phyloP scores from a whole-genome alignment of 148 eudicot genomes.

The Cornus suecica region DNA sequence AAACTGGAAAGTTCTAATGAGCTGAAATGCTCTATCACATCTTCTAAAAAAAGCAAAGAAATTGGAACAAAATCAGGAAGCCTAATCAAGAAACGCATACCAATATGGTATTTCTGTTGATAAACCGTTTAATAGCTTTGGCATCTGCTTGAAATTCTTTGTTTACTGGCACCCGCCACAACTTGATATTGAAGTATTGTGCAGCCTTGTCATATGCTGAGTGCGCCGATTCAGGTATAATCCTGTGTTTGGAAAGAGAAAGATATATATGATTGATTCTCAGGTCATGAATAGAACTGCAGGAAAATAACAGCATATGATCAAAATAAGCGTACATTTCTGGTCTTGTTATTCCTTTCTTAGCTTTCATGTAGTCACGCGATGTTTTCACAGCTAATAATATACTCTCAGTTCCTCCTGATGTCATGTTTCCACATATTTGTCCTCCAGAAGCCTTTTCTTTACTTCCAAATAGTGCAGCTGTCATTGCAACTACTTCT shows the following conservation, averaged over 20 bases:
- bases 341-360: conserved; percentile 69
- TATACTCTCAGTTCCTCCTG: conserved; percentile 99
- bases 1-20: conserved; percentile 3
- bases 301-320: conserved; percentile 2
- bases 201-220: conserved; percentile 99
- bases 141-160: conserved; percentile 72
- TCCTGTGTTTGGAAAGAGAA: conserved; percentile 46
- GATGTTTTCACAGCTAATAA: conserved; percentile 85
- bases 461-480: conserved; percentile 81
- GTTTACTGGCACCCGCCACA: conserved; percentile 89
- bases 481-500: conserved; percentile 98
- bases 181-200: conserved; percentile 85
- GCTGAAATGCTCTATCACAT: not conserved
- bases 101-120: conserved; percentile 80
- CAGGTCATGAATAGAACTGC: not conserved
- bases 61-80: not conserved
- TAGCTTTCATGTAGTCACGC: conserved; percentile 91
- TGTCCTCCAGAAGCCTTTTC: conserved; percentile 84
- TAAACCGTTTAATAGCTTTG: conserved; percentile 63
- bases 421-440: conserved; percentile 98
- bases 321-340: conserved; percentile 58
- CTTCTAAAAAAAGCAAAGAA: conserved; percentile 5
- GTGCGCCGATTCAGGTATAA: conserved; percentile 94
- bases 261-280: conserved; percentile 4
- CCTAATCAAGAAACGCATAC: conserved; percentile 32